Base-by-base conservation (phyloP, 768 basidiomycete genomes). In the Kwoniella dendrophila region DNA sequence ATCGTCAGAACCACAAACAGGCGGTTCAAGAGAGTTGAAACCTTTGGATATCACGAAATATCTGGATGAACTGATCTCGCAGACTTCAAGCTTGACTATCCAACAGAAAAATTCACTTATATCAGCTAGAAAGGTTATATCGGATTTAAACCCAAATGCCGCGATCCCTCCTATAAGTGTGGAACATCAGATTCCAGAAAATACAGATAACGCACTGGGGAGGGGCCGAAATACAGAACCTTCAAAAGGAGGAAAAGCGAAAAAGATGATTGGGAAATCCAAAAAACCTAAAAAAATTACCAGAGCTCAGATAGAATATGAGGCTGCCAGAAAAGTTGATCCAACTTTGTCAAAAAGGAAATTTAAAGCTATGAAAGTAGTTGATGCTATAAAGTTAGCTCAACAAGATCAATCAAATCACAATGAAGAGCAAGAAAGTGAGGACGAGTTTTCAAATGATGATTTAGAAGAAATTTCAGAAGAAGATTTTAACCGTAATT, bases 91-190 rank as follows among this genome's bases (percentile, higher is more conserved):
- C 14, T 33, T 51, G 49, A 51, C 49, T 1, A 32, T 51, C 7
- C 18, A 51, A 11, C 49, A 51, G 32, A 51, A 51, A n/a, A 32
- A 51, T 51, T 32, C 49, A n/a, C n/a, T 51, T 14, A n/a, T 33
- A n/a, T 7, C 16, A 10, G 49, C 49, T 32, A 51, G 26, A n/a
- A 32, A 51, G 7, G 29, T 51, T 16, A 26, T 51, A 14, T 18
- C 49, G 14, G 33, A 51, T 51, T 14, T 12, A 49, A 16, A 14
- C 14, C 3, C 47, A 49, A 49, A 14, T 16, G 16, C 38, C 38
- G 14, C 38, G 20, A 40, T 3, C 38, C 20, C 38, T n/a, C n/a
- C n/a, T n/a, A n/a, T n/a, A n/a, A n/a, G n/a, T n/a, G n/a, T n/a
- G n/a, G n/a, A n/a, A n/a, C n/a, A n/a, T n/a, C n/a, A n/a, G n/a